Evolutionary conservation across 495 filamentous ascomycete species (phyloP).

Genomic region (Hypoxylon intermedium): DNA sequence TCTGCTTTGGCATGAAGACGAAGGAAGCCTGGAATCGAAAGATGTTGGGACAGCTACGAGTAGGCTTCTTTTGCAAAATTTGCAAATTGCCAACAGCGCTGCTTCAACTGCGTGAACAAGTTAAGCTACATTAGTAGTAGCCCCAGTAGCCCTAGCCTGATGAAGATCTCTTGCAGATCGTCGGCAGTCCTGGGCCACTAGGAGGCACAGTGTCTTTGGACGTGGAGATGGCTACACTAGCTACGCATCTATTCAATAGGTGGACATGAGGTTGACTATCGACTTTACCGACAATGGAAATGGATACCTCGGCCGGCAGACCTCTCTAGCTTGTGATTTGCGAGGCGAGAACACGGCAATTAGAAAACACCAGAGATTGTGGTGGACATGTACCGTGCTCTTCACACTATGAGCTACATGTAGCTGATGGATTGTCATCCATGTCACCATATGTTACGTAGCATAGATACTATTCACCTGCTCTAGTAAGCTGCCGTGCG

Average conservation of each 20-base stretch:
- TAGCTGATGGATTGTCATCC: conserved; percentile 28
- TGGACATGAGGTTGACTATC: no score
- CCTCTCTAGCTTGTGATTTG: conserved; percentile 28
- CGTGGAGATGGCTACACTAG: no score
- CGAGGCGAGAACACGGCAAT: conserved; percentile 21
- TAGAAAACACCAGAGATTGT: conserved; percentile 16
- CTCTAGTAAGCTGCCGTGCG: conserved; percentile 37
- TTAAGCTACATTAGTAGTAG: neutral
- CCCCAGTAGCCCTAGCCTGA: neutral
- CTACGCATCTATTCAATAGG: no score
- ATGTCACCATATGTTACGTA: conserved; percentile 34
- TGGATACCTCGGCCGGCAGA: conserved; percentile 25
- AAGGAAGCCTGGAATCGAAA: neutral
- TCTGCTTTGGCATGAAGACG: neutral
- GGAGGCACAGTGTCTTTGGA: conserved; percentile 13
- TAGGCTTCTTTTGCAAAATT: neutral
- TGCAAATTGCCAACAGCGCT: neutral
- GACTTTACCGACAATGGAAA: conserved; percentile 30
- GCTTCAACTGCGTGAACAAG: neutral
- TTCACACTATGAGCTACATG: conserved; percentile 30
- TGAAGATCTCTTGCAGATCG: neutral
- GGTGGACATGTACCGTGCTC: conserved; percentile 17
- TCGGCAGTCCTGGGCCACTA: conserved; percentile 6
- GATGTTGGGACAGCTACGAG: neutral
- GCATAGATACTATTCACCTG: conserved; percentile 14